Evolutionary conservation across 1,284 basidiomycete genomes (phyloP), one percentile per base, ranked within the genome.

Genomic region (Sporisorium graminicola): DNA sequence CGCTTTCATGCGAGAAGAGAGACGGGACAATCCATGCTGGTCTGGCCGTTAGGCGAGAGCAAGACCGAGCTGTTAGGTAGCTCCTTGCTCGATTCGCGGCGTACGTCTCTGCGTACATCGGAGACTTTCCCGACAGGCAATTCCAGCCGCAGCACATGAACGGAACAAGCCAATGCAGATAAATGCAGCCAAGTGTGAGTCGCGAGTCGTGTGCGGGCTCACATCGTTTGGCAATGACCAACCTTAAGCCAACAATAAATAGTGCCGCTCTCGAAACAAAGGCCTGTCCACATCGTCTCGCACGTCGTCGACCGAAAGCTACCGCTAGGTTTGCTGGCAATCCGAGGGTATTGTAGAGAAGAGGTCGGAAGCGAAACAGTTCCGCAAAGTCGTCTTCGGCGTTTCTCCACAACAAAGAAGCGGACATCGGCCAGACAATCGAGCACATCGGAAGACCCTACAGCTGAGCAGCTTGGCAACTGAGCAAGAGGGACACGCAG

Each of bases 21-120:
- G 37, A 29, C 47, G 47, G 47, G 47, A 49, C 47, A 49, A 49
- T 49, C 47, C 47, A 49, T 49, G 47, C 47, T 47, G 16, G 46
- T 26, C 18, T 47, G 14, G 22, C 9, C 47, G 29, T 27, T 5
- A 49, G 47, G 47, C 47, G 47, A 49, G 47, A 49, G 18, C 47
- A 22, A 49, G 47, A 6, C 47, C 27, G 27, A 29, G 47, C 47
- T 29, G 27, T 10, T 49, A n/a, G n/a, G n/a, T n/a, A n/a, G 27
- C 47, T 49, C 47, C 27, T 49, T 49, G 27, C 47, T 49, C 10
- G 47, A 18, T 49, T 49, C 26, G 47, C 47, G 27, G 47, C 10
- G 37, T 40, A 14, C 9, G 18, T 5, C 18, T 2, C 8, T 40
- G 37, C 14, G 37, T 9, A 5, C 8, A 18, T 18, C 37, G 37